phyloP scores from a whole-genome alignment of 257 asterid genomes.

The Paulownia fortunei region DNA sequence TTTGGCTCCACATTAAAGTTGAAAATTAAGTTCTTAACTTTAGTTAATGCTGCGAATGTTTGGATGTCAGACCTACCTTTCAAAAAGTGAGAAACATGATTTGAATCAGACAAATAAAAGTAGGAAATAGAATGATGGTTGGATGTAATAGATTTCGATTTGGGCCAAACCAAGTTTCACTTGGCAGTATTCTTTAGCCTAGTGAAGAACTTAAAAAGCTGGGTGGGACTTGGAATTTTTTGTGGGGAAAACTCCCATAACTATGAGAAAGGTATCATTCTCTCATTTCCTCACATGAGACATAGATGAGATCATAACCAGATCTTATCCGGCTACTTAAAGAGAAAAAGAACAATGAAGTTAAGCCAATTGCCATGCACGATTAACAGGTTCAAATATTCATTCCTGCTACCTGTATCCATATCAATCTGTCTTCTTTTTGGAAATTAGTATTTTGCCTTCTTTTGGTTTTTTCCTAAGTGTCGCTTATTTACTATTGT shows the following conservation, averaged over 20 bases:
- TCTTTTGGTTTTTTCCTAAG: not conserved
- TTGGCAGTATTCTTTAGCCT: not conserved
- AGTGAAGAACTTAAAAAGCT: conserved; percentile 1
- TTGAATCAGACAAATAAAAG: not conserved
- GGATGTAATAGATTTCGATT: not conserved
- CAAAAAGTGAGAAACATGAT: not conserved
- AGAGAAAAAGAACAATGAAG: not conserved
- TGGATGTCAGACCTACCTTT: not conserved
- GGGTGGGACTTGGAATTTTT: not conserved
- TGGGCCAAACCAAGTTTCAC: conserved; percentile 1
- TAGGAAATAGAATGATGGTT: not conserved
- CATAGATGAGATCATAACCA: not conserved
- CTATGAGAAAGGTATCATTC: no score
- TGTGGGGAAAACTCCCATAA: not conserved
- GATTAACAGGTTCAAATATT: not conserved
- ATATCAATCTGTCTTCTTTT: not conserved
- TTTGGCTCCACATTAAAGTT: not conserved
- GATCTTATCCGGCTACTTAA: not conserved
- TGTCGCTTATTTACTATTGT: not conserved
- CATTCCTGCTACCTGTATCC: not conserved
- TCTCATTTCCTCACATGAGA: no score
- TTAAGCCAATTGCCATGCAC: not conserved
- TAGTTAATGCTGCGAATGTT: not conserved
- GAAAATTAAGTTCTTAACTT: not conserved
- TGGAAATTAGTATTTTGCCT: not conserved